These are phyloP conservation scores for Akanthomyces dipterigenus DNA, from an alignment of 2,329 filamentous ascomycete species.

Conservation along the genomic window DNA sequence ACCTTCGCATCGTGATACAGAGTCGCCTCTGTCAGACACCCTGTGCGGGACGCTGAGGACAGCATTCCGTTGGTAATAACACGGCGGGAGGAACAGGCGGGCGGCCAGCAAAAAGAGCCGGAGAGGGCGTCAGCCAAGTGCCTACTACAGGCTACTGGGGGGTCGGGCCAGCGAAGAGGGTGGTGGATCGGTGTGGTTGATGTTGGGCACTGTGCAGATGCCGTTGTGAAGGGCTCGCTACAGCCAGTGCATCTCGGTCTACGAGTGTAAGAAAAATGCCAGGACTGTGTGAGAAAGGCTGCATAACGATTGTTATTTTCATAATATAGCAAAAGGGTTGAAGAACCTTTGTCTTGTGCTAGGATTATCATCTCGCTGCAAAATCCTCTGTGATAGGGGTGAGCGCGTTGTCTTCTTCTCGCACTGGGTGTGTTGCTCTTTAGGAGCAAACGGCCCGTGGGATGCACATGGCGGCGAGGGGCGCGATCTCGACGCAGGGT, in stretches of 20 bases:
- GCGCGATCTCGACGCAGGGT: background rate
- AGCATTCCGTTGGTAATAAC: background rate
- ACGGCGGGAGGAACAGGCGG: background rate
- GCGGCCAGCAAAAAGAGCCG: background rate
- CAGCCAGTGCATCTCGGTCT: background rate
- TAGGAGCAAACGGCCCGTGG: slow-evolving; percentile 8
- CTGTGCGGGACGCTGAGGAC: background rate
- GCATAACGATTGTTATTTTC: background rate
- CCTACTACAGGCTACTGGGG: no score
- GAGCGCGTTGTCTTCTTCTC: background rate
- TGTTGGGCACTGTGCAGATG: background rate
- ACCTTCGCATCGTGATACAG: background rate
- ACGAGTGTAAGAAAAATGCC: background rate
- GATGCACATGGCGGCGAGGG: no score
- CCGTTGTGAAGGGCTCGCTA: background rate
- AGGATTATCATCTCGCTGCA: background rate
- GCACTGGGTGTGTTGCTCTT: slow-evolving; percentile 10
- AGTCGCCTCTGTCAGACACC: background rate
- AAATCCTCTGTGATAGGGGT: background rate
- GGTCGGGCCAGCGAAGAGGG: background rate
- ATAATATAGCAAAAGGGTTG: background rate
- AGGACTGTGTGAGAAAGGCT: background rate
- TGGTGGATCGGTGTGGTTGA: background rate
- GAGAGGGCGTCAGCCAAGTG: background rate
- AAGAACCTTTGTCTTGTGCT: background rate